Conservation (phyloP, 176 grass and related monocot species). For the Neostapfia colusana region DNA sequence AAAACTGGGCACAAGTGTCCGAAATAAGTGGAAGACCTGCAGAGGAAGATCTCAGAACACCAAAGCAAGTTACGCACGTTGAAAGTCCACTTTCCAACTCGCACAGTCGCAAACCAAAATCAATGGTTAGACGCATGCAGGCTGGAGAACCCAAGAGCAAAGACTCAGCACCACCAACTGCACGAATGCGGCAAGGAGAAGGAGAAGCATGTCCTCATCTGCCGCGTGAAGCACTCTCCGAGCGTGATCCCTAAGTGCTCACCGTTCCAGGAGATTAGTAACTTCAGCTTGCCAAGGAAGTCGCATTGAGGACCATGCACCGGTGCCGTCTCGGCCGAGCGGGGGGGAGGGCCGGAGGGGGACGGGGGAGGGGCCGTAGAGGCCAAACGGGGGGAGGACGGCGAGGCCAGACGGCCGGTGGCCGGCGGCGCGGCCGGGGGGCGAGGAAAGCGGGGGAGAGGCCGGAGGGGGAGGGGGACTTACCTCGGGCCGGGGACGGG, state of each 20-base stretch:
- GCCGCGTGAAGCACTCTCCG: constrained; percentile 68
- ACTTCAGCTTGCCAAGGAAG: constrained; percentile 45
- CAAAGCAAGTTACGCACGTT: constrained; percentile 60
- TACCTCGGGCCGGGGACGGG: no score
- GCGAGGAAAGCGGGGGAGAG: no score
- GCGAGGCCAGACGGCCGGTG: no score
- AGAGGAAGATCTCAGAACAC: constrained; percentile 59
- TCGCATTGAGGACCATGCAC: constrained; percentile 37
- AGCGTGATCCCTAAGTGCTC: constrained; percentile 43
- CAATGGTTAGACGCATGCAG: constrained; percentile 49
- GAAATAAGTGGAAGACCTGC: constrained; percentile 58
- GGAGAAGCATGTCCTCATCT: constrained; percentile 75
- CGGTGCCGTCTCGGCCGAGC: not conserved
- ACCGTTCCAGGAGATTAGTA: constrained; percentile 75
- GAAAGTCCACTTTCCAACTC: constrained; percentile 45
- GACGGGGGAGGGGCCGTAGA: no score
- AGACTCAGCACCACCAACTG: constrained; percentile 24
- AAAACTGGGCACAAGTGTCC: constrained; percentile 48
- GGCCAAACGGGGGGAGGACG: no score
- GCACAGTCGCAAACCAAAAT: constrained; percentile 25
- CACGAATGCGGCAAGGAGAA: constrained; percentile 60
- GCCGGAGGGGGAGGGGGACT: no score
- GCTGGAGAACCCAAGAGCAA: constrained; percentile 42
- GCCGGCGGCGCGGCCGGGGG: no score
- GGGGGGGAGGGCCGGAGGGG: no score